Base-by-base conservation (phyloP, 768 basidiomycete genomes). In the Pleurotus platypus region DNA sequence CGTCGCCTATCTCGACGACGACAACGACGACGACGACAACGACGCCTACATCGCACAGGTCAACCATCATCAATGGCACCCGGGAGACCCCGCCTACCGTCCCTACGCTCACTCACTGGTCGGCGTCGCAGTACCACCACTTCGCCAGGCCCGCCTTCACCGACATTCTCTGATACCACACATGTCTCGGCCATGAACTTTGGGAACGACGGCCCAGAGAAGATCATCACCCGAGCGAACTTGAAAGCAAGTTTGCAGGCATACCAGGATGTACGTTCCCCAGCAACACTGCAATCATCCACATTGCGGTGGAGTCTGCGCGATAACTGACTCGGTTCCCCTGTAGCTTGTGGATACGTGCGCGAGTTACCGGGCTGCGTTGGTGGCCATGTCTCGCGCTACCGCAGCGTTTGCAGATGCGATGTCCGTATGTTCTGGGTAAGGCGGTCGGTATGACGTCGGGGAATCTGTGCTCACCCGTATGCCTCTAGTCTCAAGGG, bases 371-470 rank as follows among this genome's bases (percentile, higher is more conserved):
- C 88, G 93, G 55, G 75, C 83, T 16, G 91, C 91, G 16, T 78
- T 98, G 56, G 71, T 92, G 58, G 80, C 82, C 26, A 86, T 96
- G 83, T 89, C 90, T 38, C 85, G 84, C 55, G 92, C 86, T 16
- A 92, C 91, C 6, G 90, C 92, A 43, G 78, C 80, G 2, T 92
- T 97, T 64, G 94, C 94, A 37, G 85, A 89, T 68, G 87, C 94
- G 22, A 81, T 96, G 81, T 87, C 92, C 70, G 78, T 79, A 56
- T 94, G 93, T 60, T 84, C 93, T 55, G 82, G 85, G 92, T 94
- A 66, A 59, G 86, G 48, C 45, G 16, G 38, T 48, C 39, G 53
- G 12, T 16, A 16, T 37, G 40, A 6, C 38, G 46, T 7, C 24
- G 27, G 49, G 35, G 54, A 50, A 50, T 40, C 49, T 49, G 38